phyloP scores from a whole-genome alignment of 306 rosid genomes.

The Prosopis cineraria region DNA sequence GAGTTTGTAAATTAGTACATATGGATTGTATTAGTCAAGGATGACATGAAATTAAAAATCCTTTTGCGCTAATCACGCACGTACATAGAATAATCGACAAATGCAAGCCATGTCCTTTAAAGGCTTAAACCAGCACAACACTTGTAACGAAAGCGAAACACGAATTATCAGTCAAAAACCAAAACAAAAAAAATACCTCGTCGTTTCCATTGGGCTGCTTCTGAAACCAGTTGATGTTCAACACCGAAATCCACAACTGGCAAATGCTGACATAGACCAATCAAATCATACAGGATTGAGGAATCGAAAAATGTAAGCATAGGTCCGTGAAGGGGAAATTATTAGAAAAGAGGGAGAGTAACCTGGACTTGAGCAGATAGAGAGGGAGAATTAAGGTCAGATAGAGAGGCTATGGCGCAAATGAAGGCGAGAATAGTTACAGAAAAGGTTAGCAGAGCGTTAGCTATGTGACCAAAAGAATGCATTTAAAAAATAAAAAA shows the following conservation, averaged over 20 bases:
- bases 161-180: neutral
- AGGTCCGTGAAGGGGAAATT: constrained; percentile 32
- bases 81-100: neutral
- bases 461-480: constrained; percentile 86
- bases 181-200: constrained; percentile 54
- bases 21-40: neutral
- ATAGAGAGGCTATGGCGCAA: constrained; percentile 77
- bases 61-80: neutral
- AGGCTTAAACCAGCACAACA: neutral
- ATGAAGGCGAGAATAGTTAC: constrained; percentile 80
- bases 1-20: neutral
- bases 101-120: neutral
- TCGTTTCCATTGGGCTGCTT: constrained; percentile 90
- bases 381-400: constrained; percentile 72
- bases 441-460: constrained; percentile 79
- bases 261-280: neutral
- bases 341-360: neutral
- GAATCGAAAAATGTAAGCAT: neutral
- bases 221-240: constrained; percentile 85
- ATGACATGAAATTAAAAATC: neutral
- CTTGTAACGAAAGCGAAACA: neutral
- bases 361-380: constrained; percentile 83
- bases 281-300: constrained; percentile 24
- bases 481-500: no score
- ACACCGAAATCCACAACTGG: constrained; percentile 48